phyloP scores from a whole-genome alignment of 2,329 filamentous ascomycete genomes.

The Thermothelomyces thermophilus region DNA sequence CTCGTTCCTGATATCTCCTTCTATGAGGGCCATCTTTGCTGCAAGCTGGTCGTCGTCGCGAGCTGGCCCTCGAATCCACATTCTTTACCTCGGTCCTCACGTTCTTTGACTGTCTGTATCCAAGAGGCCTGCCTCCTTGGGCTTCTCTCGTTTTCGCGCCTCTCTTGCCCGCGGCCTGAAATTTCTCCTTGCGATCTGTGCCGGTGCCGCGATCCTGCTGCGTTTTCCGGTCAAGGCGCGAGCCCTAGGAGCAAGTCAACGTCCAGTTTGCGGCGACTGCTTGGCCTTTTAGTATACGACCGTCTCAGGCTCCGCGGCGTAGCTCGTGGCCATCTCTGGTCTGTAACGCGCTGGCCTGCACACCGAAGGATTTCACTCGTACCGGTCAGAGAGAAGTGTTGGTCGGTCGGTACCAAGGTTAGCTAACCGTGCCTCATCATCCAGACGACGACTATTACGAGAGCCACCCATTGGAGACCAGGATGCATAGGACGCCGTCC shows the following conservation, averaged over 20 bases:
- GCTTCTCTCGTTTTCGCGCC: conserved; percentile 1
- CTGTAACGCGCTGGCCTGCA: conserved; percentile 12
- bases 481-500: conserved; percentile 61
- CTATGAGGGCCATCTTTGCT: conserved; percentile 2
- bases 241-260: conserved; percentile 2
- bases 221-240: conserved; percentile 24
- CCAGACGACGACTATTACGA: conserved; percentile 56
- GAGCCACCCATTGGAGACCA: conserved; percentile 47
- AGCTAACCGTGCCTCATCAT: conserved; percentile 18
- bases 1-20: conserved; percentile 15
- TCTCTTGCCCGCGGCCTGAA: conserved; percentile 6
- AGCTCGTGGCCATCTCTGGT: conserved; percentile 7
- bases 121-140: conserved; percentile 10
- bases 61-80: not conserved
- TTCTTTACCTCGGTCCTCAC: conserved; percentile 6
- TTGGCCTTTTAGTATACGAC: not conserved
- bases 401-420: conserved; percentile 1
- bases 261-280: not conserved
- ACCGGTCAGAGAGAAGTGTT: not conserved
- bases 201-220: conserved; percentile 14
- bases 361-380: not conserved
- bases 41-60: conserved; percentile 2
- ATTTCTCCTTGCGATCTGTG: conserved; percentile 6
- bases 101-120: conserved; percentile 12
- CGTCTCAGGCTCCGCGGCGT: conserved; percentile 15